Evolutionary conservation across 352 stramenopile genomes (phyloP), one percentile per base, ranked within the genome.

Genomic region (Globisporangium viniferum): DNA sequence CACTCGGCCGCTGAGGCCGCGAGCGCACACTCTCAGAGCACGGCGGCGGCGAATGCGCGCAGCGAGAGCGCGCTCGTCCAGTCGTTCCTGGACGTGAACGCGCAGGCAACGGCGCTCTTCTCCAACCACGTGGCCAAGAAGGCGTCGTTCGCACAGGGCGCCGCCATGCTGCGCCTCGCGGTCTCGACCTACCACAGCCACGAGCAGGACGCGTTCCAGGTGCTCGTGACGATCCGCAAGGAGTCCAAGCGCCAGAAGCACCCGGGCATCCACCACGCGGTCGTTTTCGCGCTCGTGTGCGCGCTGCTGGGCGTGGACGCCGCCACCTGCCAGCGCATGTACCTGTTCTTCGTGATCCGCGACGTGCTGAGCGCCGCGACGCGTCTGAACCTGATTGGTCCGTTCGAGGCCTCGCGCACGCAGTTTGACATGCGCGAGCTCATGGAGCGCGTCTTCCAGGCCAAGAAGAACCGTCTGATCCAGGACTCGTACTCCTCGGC

Each of bases 81-180:
- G 7, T 55, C 69, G 35, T 77, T 90, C 56, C 66, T 91, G 31
- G 66, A 64, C 29, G 68, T 93, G 6, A 91, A 94, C 55, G 72
- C 72, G 18, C 70, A 64, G 18, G 71, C 78, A 20, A 80, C 79
- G 4, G 86, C 86, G 41, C 73, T 93, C 29, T 85, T 82, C 53
- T 89, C 86, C 31, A 95, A 95, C 74, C 85, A 93, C 67, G 87
- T 95, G 33, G 84, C 85, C 3, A 78, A 78, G 64, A 92, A 92
- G 55, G 87, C 87, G 29, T 95, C 85, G 46, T 73, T 93, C 35
- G 84, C 85, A 0, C 85, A 93, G 59, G 87, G 87, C 12, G 80
- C 76, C 20, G 87, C 87, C 15, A 71, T 93, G 71, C 71, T 93
- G 55, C 73, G 87, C 35, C 74, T 95, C 62, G 85, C 84, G 10